phyloP scores from a whole-genome alignment of 352 stramenopile genomes.

The Stephanocyclus meneghinianus region DNA sequence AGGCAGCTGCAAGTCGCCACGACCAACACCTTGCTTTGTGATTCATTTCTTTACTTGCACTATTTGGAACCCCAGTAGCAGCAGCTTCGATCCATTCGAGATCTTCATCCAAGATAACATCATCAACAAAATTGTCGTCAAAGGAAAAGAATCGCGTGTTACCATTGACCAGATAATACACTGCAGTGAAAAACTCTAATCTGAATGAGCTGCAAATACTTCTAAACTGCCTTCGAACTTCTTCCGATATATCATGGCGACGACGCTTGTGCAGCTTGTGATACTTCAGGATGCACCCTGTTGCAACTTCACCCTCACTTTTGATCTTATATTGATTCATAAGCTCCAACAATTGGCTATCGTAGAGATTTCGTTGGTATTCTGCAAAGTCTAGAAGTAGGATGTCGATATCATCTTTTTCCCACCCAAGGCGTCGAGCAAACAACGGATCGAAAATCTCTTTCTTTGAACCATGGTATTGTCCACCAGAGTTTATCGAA shows the following conservation, averaged over 20 bases:
- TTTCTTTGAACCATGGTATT: too few species aligned
- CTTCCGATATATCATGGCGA: slow-evolving; percentile 12
- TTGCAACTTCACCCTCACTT: slow-evolving; percentile 33
- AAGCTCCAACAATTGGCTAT: slow-evolving; percentile 21
- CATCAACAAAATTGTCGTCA: slow-evolving; percentile 3
- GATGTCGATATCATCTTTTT: slow-evolving; percentile 1
- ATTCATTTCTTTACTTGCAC: not conserved
- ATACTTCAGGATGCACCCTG: slow-evolving; percentile 39
- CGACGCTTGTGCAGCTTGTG: slow-evolving; percentile 27
- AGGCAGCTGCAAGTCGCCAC: slow-evolving; percentile 12
- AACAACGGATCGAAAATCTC: not conserved
- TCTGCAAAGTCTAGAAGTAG: slow-evolving; percentile 23
- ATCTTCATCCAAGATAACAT: slow-evolving; percentile 17
- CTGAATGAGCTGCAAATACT: slow-evolving; percentile 5
- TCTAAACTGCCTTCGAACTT: slow-evolving; percentile 19
- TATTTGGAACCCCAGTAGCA: not conserved
- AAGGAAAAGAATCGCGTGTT: slow-evolving; percentile 5
- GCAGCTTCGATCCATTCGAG: slow-evolving; percentile 9
- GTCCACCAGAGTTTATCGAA: too few species aligned
- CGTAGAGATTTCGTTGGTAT: slow-evolving; percentile 21
- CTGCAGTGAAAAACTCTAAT: slow-evolving; percentile 11
- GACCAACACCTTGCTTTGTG: slow-evolving; percentile 1
- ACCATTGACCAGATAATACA: slow-evolving; percentile 11
- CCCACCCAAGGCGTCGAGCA: slow-evolving; percentile 4
- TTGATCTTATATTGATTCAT: slow-evolving; percentile 47